Evolutionary conservation across 2,329 filamentous ascomycete species (phyloP), one percentile per base, ranked within the genome.

Genomic region (Amauroascus niger): DNA sequence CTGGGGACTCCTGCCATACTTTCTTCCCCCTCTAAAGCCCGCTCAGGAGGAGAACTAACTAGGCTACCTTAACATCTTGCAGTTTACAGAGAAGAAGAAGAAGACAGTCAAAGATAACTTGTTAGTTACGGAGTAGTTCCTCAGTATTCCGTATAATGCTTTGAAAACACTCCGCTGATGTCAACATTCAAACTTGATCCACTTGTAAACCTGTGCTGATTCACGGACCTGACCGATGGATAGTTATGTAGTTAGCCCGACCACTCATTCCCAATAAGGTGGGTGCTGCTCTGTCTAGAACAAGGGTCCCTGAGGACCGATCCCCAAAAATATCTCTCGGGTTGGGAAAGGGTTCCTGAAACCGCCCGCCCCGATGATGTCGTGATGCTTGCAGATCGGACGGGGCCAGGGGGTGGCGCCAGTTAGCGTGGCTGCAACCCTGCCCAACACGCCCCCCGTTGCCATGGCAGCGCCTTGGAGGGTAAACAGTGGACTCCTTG

Each of bases 401-500:
- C 41, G 32, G 20, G 40, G 39, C 28, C 32, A 39, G 50, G 50
- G 41, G 30, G 13, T 35, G 28, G 40, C 41, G 18, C 40, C 30
- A 52, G 30, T 52, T 30, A 8, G 40, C 39, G 30, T 22, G 50
- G 40, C 50, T 37, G 22, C 40, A 45, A 20, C 28, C 41, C 7
- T 37, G 40, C 40, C 40, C 41, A 49, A 30, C 35, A 44, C 9
- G 30, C 41, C n/a, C n/a, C n/a, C 49, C 33, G 51, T 53, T 53
- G 51, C 51, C 35, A 32, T 48, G 51, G 51, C 51, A 53, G 51
- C 51, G 43, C 26, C 8, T 18, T 43, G 37, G 51, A n/a, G n/a
- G 18, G 44, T 53, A 53, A 53, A 53, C 44, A 53, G 41, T 53
- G 46, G 46, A 32, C 48, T 22, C 13, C 22, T n/a, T n/a, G n/a